Conservation (phyloP, 2,329 filamentous ascomycete genomes). For the Hymenoscyphus scutula region DNA sequence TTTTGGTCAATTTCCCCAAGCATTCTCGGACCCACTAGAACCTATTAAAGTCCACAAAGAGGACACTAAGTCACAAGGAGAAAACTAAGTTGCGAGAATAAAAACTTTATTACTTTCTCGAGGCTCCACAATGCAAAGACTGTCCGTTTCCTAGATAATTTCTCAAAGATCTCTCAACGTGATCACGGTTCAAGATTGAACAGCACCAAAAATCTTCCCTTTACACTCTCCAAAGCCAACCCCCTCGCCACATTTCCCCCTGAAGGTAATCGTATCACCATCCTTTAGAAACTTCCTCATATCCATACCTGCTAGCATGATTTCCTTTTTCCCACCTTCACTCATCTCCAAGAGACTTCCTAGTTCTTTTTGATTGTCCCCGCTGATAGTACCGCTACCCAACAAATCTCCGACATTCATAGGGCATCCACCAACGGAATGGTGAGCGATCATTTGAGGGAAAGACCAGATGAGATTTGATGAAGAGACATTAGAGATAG, state of each 20-base stretch:
- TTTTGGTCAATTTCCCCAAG: no score
- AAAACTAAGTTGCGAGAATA: no score
- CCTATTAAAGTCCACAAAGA: no score
- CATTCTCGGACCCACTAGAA: no score
- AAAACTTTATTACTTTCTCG: no score
- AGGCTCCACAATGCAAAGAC: no score
- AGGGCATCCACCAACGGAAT: slow-evolving; percentile 72
- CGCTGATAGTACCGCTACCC: slow-evolving; percentile 77
- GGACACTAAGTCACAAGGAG: no score
- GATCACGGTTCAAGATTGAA: slow-evolving; percentile 7
- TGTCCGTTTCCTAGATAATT: no score
- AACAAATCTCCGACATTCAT: slow-evolving; percentile 72
- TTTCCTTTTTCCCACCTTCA: slow-evolving; percentile 63
- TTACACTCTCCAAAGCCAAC: slow-evolving; percentile 76
- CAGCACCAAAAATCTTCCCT: slow-evolving; percentile 52
- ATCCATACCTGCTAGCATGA: slow-evolving; percentile 62
- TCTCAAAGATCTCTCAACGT: no score
- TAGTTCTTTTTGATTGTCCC: slow-evolving; percentile 50
- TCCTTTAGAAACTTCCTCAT: slow-evolving; percentile 71
- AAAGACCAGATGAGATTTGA: slow-evolving; percentile 77
- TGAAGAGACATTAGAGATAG: slow-evolving; percentile 59
- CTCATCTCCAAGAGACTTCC: slow-evolving; percentile 74
- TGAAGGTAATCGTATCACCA: slow-evolving; percentile 66
- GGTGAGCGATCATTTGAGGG: slow-evolving; percentile 78
- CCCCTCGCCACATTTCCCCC: slow-evolving; percentile 63